Evolutionary conservation across 140 eudicot species (phyloP), one percentile per base, ranked within the genome.

Genomic region (Oenanthe javanica): DNA sequence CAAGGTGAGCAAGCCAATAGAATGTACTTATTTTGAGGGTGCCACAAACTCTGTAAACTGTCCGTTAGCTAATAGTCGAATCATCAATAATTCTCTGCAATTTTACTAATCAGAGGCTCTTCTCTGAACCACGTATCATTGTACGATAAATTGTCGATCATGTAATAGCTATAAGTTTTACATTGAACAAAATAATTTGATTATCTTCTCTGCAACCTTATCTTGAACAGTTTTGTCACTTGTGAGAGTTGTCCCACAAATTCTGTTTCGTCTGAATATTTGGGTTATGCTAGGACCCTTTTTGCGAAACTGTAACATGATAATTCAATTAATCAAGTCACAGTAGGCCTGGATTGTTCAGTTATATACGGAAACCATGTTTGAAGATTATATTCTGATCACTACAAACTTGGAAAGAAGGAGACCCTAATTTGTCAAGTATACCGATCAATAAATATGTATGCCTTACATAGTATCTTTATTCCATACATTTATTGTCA

Each of bases 151-250:
- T 81, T 87, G 75, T 55, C 81, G 86, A 81, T 75, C 81, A 77
- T 81, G 89, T 64, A 11, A 67, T 25, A 42, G 19, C 31, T 31
- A 31, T 31, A 31, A 31, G 31, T 31, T 87, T 92, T 67, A 77
- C 87, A 81, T 95, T 95, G 81, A 50, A 51, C 31, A 40, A 74
- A 83, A 72, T 12, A 79, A 79, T 16, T 43, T 67, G 67, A 86
- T 83, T 82, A 82, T 86, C 66, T 78, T 46, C 78, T 57, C 48
- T 21, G 77, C 52, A 45, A 12, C 36, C 59, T 45, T 75, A 75
- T 75, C 78, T 48, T 21, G 59, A 21, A 54, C 8, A 57, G n/a
- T 57, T 54, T 14, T 10, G 80, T 43, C 8, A 57, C 38, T 14
- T 10, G 80, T 43, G 16, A 57, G 67, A 51, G 67, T 78, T 21